Conservation (phyloP, 2,329 filamentous ascomycete species). For the Alternaria sp. region DNA sequence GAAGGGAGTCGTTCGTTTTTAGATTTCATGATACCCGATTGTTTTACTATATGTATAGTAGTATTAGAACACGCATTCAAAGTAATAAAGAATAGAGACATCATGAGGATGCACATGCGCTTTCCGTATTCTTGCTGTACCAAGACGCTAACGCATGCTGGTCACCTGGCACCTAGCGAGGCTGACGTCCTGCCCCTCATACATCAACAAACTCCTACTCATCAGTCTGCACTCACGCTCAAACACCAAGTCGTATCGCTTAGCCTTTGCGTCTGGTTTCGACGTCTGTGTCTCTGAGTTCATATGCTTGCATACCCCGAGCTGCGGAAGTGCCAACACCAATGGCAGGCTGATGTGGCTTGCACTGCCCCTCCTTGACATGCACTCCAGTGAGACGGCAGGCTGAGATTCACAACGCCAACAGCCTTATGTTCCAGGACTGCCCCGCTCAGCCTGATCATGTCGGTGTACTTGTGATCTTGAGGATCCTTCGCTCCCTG, state of each 20-base stretch:
- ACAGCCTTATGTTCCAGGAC: not conserved
- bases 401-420: not conserved
- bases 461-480: not conserved
- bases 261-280: not conserved
- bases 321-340: not conserved
- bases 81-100: not conserved
- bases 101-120: fast-evolving
- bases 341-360: not conserved
- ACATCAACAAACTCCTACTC: not conserved
- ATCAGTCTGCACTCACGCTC: not conserved
- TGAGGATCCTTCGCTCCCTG: not conserved
- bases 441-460: not conserved
- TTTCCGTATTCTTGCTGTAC: not conserved
- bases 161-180: not conserved
- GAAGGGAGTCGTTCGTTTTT: not conserved
- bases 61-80: fast-evolving
- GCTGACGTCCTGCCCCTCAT: not conserved
- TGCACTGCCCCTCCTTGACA: not conserved
- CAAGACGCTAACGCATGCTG: not conserved
- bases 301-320: fast-evolving
- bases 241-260: fast-evolving
- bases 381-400: not conserved
- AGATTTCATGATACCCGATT: not conserved
- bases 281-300: fast-evolving
- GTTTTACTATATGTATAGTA: not conserved